phyloP scores from a whole-genome alignment of 768 basidiomycete species.

The Trichaptum fuscoviolaceum region DNA sequence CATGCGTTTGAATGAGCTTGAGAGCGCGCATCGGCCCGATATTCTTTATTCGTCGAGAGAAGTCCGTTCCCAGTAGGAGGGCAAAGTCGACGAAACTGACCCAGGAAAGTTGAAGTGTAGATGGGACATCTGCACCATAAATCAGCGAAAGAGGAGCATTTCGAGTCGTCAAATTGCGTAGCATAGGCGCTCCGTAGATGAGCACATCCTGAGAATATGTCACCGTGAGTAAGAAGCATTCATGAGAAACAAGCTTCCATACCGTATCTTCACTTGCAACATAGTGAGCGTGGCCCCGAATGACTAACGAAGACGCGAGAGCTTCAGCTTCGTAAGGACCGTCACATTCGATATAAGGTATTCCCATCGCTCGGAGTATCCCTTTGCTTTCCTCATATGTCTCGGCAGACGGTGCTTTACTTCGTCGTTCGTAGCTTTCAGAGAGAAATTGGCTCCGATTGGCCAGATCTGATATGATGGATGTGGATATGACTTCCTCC shows the following conservation, averaged over 20 bases:
- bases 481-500: constrained; percentile 17
- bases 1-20: constrained; percentile 65
- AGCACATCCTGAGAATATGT: constrained; percentile 59
- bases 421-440: constrained; percentile 60
- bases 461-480: constrained; percentile 30
- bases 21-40: constrained; percentile 77
- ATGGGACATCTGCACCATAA: constrained; percentile 57
- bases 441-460: constrained; percentile 52
- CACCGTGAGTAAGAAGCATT: constrained; percentile 17
- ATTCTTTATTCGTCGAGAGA: constrained; percentile 77
- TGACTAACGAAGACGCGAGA: constrained; percentile 71
- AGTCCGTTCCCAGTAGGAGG: constrained; percentile 86
- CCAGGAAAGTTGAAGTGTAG: constrained; percentile 49
- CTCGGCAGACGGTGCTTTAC: constrained; percentile 50
- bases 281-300: constrained; percentile 73
- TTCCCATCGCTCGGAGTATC: constrained; percentile 74
- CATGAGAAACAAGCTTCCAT: constrained; percentile 19
- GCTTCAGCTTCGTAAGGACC: constrained; percentile 84
- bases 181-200: constrained; percentile 73
- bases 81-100: constrained; percentile 75
- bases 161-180: constrained; percentile 69
- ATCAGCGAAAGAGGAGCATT: constrained; percentile 57
- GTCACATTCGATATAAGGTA: constrained; percentile 64
- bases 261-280: constrained; percentile 91
- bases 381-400: constrained; percentile 70